These are phyloP conservation scores for Talaromyces borbonicus DNA, from an alignment of 495 filamentous ascomycete genomes.

Conservation along the genomic window DNA sequence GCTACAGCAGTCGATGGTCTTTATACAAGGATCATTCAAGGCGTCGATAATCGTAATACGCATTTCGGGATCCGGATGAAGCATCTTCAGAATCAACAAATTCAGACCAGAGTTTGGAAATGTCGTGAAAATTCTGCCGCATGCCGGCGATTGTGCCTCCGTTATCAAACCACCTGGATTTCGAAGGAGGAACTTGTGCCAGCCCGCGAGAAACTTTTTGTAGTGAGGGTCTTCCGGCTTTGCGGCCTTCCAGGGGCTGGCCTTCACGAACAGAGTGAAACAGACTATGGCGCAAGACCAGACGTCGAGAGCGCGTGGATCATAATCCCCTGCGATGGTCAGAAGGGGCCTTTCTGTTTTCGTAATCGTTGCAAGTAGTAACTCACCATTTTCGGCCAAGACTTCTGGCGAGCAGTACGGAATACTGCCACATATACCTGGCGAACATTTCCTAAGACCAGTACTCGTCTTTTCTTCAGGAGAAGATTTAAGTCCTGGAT, in stretches of 20 bases:
- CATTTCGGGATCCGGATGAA: conserved; percentile 58
- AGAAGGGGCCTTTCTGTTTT: not conserved
- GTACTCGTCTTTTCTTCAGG: conserved; percentile 48
- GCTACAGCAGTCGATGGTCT: conserved; percentile 59
- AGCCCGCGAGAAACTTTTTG: conserved; percentile 47
- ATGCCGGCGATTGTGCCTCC: conserved; percentile 45
- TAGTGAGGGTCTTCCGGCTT: conserved; percentile 39
- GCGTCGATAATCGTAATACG: conserved; percentile 55
- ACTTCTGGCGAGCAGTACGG: conserved; percentile 77
- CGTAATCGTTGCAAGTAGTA: not conserved
- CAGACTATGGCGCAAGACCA: conserved; percentile 73
- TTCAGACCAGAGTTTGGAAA: conserved; percentile 44
- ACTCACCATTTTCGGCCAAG: conserved; percentile 44
- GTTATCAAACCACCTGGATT: conserved; percentile 37
- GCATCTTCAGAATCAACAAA: conserved; percentile 61
- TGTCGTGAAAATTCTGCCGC: conserved; percentile 29
- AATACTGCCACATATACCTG: conserved; percentile 64
- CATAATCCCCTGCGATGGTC: conserved; percentile 45
- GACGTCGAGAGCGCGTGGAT: conserved; percentile 64
- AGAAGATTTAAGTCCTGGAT: conserved; percentile 56
- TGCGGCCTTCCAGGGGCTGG: conserved; percentile 54
- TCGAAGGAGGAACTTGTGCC: conserved; percentile 48
- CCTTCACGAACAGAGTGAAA: conserved; percentile 54
- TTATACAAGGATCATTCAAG: conserved; percentile 52
- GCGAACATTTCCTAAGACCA: conserved; percentile 52